A percentile compares a stretch with the other conserved stretches of the same genome.
phyloP scores from a whole-genome alignment of 179 eudicot species.

The Monotropa hypopitys region DNA sequence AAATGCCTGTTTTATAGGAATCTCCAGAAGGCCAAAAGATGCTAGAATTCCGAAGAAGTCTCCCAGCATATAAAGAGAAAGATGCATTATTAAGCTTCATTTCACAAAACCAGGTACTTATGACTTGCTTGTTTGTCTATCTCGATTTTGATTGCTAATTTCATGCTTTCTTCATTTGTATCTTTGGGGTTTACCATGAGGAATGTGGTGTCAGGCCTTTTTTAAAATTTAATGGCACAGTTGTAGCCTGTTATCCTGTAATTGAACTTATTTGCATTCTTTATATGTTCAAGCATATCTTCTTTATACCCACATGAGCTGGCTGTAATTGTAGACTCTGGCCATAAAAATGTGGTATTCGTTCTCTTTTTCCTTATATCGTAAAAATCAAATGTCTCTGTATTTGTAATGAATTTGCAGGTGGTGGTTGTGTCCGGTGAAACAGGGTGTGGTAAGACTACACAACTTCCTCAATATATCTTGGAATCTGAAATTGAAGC shows the following conservation, averaged over 20 bases:
- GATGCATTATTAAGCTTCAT: conserved; percentile 51
- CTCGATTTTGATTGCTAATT: conserved; percentile 2
- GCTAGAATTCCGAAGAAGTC: conserved; percentile 67
- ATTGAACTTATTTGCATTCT: background rate
- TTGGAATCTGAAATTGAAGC: conserved; percentile 80
- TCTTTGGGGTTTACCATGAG: background rate
- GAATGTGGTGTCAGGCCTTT: background rate
- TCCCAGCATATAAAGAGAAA: conserved; percentile 76
- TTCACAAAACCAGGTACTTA: conserved; percentile 64
- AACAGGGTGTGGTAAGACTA: conserved; percentile 92
- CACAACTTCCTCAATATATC: conserved; percentile 85
- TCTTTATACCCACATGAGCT: background rate
- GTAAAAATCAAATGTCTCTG: background rate
- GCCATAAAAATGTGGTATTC: background rate
- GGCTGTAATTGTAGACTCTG: background rate
- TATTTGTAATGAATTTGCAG: conserved; percentile 25
- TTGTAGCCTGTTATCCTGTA: background rate
- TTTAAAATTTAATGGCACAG: background rate
- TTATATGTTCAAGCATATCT: background rate
- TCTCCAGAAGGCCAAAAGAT: conserved; percentile 89
- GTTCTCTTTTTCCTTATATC: background rate
- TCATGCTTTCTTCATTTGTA: background rate
- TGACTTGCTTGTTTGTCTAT: conserved; percentile 1
- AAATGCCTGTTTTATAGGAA: conserved; percentile 27
- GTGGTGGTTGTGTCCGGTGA: conserved; percentile 86